Base-by-base conservation (phyloP, 768 basidiomycete genomes). In the Tricholoma sp. region DNA sequence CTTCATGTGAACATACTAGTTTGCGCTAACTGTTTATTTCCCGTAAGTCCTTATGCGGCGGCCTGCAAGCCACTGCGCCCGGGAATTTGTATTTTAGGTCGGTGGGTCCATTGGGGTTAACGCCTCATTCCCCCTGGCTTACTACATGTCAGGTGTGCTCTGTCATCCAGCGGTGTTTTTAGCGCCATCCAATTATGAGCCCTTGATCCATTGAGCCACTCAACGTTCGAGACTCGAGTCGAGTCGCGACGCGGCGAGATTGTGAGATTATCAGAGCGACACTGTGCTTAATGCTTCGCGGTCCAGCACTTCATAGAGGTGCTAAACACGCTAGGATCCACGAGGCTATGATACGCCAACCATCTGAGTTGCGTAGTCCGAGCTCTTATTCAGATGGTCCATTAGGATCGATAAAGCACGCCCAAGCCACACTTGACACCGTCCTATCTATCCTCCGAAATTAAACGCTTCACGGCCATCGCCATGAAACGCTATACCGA, bases 281-380 rank as follows among this genome's bases (percentile, higher is more conserved):
- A 2, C 24, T 24, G 24, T 24, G 24, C 24, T 24, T 24, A 24
- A 24, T 24, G 24, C 24, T 24, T 24, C 24, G 24, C 24, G 24
- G 24, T 24, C 1, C 24, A 24, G 29, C 47, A 49, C 15, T 32
- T 6, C 10, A n/a, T 15, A 44, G 24, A 4, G 24, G 31, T 29
- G 52, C 18, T 32, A 32, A 32, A 44, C 32, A 45, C 42, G 17
- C 52, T 54, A 54, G 47, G 52, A 51, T 44, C 58, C 55, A 52
- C n/a, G 58, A 59, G 58, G 58, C 58, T 52, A 41, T 53, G 45
- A 45, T 47, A 53, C 52, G 24, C 29, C 15, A 53, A 53, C 18
- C 29, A 44, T 32, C 3, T 13, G 17, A 41, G 41, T 13, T 55
- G 1, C 24, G 29, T 51, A 57, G 37, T 42, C n/a, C 9, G 34